A percentile compares a stretch with the other conserved stretches of the same genome.
phyloP scores from a whole-genome alignment of 1,284 basidiomycete genomes.

The Leccinum subfulvum region DNA sequence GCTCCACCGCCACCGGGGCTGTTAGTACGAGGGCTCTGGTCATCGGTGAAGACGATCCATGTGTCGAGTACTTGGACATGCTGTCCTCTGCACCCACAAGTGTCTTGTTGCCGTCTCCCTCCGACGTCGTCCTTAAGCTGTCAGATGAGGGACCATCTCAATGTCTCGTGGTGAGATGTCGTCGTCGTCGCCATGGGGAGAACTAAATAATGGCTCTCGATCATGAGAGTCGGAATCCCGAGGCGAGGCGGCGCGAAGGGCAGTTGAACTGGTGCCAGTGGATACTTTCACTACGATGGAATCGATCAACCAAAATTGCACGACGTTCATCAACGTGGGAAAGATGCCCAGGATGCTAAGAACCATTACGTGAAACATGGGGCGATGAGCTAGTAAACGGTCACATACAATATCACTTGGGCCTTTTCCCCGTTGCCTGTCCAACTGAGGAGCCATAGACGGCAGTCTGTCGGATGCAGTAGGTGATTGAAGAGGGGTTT shows the following conservation, averaged over 20 bases:
- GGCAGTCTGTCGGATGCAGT: slow-evolving; percentile 82
- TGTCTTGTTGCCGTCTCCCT: slow-evolving; percentile 29
- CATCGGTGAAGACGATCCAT: slow-evolving; percentile 35
- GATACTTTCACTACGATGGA: slow-evolving; percentile 77
- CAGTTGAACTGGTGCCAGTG: slow-evolving; percentile 30
- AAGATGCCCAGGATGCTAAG: slow-evolving; percentile 87
- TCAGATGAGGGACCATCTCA: slow-evolving; percentile 39
- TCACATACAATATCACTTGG: slow-evolving; percentile 80
- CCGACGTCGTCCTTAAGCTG: slow-evolving; percentile 35
- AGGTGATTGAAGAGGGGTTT: slow-evolving; percentile 65
- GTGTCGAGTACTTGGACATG: slow-evolving; percentile 28
- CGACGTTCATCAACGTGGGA: slow-evolving; percentile 88
- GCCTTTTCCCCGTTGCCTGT: slow-evolving; percentile 60
- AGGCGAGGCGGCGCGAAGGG: slow-evolving; percentile 40
- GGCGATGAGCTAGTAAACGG: background rate
- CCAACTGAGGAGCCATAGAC: slow-evolving; percentile 90
- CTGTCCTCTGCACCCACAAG: slow-evolving; percentile 33
- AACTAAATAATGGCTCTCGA: slow-evolving; percentile 57
- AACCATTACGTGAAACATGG: slow-evolving; percentile 11
- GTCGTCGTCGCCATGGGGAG: slow-evolving; percentile 57
- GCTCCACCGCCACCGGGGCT: slow-evolving; percentile 35
- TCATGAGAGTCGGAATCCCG: slow-evolving; percentile 42
- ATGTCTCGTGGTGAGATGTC: slow-evolving; percentile 39
- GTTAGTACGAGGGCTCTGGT: slow-evolving; percentile 21
- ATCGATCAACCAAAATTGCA: slow-evolving; percentile 88